phyloP scores from a whole-genome alignment of 2,329 filamentous ascomycete species.

The Pseudogymnoascus sp. region DNA sequence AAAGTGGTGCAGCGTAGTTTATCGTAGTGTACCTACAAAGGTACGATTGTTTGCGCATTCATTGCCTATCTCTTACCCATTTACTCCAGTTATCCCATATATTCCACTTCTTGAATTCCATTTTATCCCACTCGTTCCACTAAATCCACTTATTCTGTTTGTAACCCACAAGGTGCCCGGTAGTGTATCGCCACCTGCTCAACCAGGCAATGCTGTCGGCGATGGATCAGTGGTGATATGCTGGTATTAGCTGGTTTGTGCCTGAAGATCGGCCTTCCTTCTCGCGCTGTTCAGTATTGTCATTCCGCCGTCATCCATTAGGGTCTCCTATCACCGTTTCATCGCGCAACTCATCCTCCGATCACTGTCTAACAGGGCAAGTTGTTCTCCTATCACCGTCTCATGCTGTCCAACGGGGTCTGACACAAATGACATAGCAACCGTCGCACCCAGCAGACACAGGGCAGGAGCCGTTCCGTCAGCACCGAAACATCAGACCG shows the following conservation, averaged over 20 bases:
- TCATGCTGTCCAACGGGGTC: not conserved
- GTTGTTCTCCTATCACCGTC: not conserved
- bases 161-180: conserved; percentile 1
- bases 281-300: not conserved
- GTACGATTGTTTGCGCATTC: not conserved
- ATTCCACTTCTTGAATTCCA: not conserved
- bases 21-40: conserved; percentile 6
- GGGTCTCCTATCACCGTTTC: not conserved
- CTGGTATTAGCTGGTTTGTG: not conserved
- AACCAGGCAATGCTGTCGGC: not conserved
- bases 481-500: not conserved
- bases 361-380: conserved; percentile 2
- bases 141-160: not conserved
- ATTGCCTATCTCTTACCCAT: not conserved
- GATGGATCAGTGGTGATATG: not conserved
- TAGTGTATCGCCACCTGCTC: not conserved
- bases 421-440: not conserved
- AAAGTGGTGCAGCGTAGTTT: not conserved
- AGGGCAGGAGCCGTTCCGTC: not conserved
- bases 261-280: conserved; percentile 3
- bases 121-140: not conserved
- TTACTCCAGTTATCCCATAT: not conserved
- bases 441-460: not conserved
- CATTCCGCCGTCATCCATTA: not conserved
- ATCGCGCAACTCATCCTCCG: not conserved